These are phyloP conservation scores for Przewalskia tangutica DNA, from an alignment of 257 asterid species.

Conservation along the genomic window DNA sequence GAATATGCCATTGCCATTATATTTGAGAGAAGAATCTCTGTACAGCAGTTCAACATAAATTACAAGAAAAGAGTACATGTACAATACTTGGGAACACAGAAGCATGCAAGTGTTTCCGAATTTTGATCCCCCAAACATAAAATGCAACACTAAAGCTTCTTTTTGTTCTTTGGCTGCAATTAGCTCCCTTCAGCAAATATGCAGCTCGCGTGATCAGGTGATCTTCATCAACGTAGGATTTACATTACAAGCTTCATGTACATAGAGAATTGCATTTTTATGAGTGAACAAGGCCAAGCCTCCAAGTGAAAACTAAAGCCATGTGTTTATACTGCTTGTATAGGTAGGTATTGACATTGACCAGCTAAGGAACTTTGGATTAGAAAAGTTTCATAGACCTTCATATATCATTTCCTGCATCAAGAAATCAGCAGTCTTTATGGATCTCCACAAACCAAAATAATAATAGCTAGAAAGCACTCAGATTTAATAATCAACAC, in stretches of 20 bases:
- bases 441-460: neutral
- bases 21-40: neutral
- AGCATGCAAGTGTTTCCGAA: neutral
- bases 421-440: neutral
- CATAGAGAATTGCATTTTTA: neutral
- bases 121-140: neutral
- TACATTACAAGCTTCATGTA: neutral
- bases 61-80: neutral
- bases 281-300: neutral
- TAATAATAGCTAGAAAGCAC: neutral
- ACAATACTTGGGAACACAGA: neutral
- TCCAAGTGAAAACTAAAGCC: neutral
- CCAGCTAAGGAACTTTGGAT: neutral
- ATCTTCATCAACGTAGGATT: neutral
- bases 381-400: conserved; percentile 19
- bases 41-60: neutral
- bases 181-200: conserved; percentile 7
- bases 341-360: conserved; percentile 4
- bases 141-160: neutral
- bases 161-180: neutral
- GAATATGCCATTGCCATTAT: neutral
- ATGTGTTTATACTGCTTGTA: neutral
- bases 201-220: conserved; percentile 9
- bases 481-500: neutral
- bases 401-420: conserved; percentile 65